Percentiles rank a stretch among this genome's conserved stretches.
These are phyloP conservation scores for Arthrobotrys sinensis DNA, from an alignment of 2,329 filamentous ascomycete species.

Conservation along the genomic window DNA sequence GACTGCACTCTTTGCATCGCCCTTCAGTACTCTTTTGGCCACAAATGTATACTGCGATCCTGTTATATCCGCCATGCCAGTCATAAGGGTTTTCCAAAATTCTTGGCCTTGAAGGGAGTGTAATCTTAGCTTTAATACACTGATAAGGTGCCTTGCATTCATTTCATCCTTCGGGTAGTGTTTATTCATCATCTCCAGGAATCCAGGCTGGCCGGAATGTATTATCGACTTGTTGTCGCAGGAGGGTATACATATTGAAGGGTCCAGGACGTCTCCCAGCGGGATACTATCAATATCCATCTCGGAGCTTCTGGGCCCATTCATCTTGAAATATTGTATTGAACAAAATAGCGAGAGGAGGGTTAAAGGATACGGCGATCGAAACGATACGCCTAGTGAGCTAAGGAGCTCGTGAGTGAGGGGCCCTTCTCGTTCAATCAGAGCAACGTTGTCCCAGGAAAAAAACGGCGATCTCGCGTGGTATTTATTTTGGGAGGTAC, in stretches of 20 bases:
- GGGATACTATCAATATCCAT: slow-evolving; percentile 58
- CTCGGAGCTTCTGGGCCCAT: slow-evolving; percentile 44
- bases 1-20: slow-evolving; percentile 74
- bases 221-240: slow-evolving; percentile 61
- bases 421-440: slow-evolving; percentile 23
- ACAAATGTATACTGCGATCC: slow-evolving; percentile 79
- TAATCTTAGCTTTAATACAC: slow-evolving; percentile 40
- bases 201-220: slow-evolving; percentile 55
- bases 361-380: slow-evolving; percentile 50
- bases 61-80: slow-evolving; percentile 76
- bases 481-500: slow-evolving; percentile 43
- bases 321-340: slow-evolving; percentile 41
- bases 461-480: slow-evolving; percentile 43
- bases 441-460: slow-evolving; percentile 30
- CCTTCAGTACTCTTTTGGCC: slow-evolving; percentile 75
- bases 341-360: slow-evolving; percentile 17
- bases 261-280: slow-evolving; percentile 36
- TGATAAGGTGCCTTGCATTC: slow-evolving; percentile 50
- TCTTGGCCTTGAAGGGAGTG: slow-evolving; percentile 64
- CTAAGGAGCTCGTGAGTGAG: slow-evolving; percentile 38
- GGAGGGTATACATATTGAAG: slow-evolving; percentile 56
- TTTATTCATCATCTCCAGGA: slow-evolving; percentile 58
- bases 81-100: slow-evolving; percentile 77
- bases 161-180: slow-evolving; percentile 55
- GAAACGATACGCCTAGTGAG: slow-evolving; percentile 40